phyloP scores from a whole-genome alignment of 257 asterid genomes.

The Parsonsia alboflavescens region DNA sequence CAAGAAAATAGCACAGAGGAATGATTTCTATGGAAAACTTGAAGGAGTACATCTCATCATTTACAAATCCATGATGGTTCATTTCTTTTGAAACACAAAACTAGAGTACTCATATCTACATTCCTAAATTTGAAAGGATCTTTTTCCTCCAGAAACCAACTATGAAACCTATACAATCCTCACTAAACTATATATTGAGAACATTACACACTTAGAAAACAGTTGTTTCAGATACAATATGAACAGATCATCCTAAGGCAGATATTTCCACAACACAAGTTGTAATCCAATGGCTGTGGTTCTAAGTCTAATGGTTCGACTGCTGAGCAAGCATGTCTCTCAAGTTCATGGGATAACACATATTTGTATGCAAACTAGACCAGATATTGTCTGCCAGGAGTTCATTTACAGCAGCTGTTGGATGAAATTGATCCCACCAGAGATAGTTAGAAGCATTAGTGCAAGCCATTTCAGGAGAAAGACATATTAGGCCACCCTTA shows the following conservation, averaged over 20 bases:
- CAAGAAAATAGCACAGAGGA: background rate
- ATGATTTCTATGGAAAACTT: background rate
- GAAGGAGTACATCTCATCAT: background rate
- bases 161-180: background rate
- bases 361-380: constrained; percentile 53
- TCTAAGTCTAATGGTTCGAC: constrained; percentile 14
- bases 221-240: background rate
- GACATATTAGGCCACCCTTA: constrained; percentile 62
- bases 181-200: background rate
- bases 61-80: background rate
- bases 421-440: constrained; percentile 99
- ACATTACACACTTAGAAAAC: no score
- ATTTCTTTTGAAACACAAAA: background rate
- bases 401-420: constrained; percentile 71
- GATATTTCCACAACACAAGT: background rate
- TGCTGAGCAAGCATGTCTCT: constrained; percentile 53
- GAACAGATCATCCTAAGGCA: background rate
- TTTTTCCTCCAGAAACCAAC: background rate
- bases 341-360: constrained; percentile 93
- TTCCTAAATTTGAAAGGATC: background rate
- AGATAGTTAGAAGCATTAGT: constrained; percentile 58
- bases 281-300: background rate
- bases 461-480: constrained; percentile 86
- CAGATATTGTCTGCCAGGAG: constrained; percentile 82
- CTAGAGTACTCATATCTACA: background rate